Conservation (phyloP, 805 yeast genomes). For the Schizosaccharomyces japonicus region DNA sequence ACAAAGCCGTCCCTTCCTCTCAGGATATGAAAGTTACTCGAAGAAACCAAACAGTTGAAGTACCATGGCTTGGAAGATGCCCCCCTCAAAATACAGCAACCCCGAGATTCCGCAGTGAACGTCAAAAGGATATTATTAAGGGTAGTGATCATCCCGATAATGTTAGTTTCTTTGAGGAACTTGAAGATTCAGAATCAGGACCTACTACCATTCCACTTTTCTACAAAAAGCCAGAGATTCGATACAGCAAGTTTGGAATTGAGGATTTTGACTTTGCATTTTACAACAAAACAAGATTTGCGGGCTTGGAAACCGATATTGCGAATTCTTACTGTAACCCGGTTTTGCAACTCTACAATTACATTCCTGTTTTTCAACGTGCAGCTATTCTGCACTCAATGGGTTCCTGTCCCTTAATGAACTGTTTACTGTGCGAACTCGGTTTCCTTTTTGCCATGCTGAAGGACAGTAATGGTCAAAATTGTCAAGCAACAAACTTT, state of each 20-base stretch:
- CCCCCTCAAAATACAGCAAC: constrained; percentile 11
- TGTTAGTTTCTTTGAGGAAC: not conserved
- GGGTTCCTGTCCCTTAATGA: constrained; percentile 24
- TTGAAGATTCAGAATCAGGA: constrained; percentile 2
- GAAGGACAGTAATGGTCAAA: constrained; percentile 50
- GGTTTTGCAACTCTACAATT: constrained; percentile 54
- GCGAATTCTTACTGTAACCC: constrained; percentile 61
- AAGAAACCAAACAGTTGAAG: not conserved
- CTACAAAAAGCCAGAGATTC: constrained; percentile 47
- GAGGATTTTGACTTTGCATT: constrained; percentile 78
- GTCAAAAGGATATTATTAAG: constrained; percentile 4
- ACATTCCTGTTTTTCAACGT: constrained; percentile 50
- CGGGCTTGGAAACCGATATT: constrained; percentile 78
- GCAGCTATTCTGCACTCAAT: constrained; percentile 33
- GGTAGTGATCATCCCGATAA: constrained; percentile 6
- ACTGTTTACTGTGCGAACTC: constrained; percentile 43
- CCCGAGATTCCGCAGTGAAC: constrained; percentile 8
- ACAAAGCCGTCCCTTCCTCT: not conserved
- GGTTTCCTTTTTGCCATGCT: constrained; percentile 87
- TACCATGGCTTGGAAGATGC: constrained; percentile 7
- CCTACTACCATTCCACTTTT: not conserved
- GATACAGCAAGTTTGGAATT: constrained; percentile 75
- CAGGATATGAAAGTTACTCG: not conserved
- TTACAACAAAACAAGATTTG: constrained; percentile 45
- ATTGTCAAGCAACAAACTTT: constrained; percentile 65